These are phyloP conservation scores for Eutypa lata DNA, from an alignment of 2,329 filamentous ascomycete species.

Conservation along the genomic window DNA sequence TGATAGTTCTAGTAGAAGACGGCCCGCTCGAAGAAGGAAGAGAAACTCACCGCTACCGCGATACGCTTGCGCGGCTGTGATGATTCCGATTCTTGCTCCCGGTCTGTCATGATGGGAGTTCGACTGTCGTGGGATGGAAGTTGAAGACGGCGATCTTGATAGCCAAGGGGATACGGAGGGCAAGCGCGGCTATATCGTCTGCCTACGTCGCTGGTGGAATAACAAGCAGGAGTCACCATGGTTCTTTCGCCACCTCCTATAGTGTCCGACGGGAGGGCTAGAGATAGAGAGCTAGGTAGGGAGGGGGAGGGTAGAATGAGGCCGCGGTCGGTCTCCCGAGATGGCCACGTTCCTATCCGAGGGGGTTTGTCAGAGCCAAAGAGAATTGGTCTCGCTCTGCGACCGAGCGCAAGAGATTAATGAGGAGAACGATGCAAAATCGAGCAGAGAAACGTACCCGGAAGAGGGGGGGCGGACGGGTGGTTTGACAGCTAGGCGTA, in stretches of 20 bases:
- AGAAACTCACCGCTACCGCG: constrained; percentile 53
- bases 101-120: constrained; percentile 38
- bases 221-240: constrained; percentile 42
- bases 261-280: constrained; percentile 16
- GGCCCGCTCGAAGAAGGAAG: no score
- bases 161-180: constrained; percentile 34
- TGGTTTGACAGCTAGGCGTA: constrained; percentile 17
- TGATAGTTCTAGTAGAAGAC: neutral
- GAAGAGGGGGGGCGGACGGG: constrained; percentile 13
- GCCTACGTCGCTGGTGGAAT: constrained; percentile 31
- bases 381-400: constrained; percentile 21
- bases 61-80: constrained; percentile 54
- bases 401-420: constrained; percentile 20
- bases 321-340: neutral
- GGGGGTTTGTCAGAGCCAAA: constrained; percentile 15
- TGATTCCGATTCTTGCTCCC: constrained; percentile 38
- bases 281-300: constrained; percentile 21
- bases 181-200: constrained; percentile 39
- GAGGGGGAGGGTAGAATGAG: constrained; percentile 18
- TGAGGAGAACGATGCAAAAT: constrained; percentile 15
- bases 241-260: constrained; percentile 22
- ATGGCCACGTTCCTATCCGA: constrained; percentile 2
- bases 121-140: constrained; percentile 34
- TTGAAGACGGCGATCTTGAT: constrained; percentile 35
- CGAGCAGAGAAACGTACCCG: constrained; percentile 4